Evolutionary conservation across 495 filamentous ascomycete species (phyloP).

Genomic region (Hypoxylon trugodes): DNA sequence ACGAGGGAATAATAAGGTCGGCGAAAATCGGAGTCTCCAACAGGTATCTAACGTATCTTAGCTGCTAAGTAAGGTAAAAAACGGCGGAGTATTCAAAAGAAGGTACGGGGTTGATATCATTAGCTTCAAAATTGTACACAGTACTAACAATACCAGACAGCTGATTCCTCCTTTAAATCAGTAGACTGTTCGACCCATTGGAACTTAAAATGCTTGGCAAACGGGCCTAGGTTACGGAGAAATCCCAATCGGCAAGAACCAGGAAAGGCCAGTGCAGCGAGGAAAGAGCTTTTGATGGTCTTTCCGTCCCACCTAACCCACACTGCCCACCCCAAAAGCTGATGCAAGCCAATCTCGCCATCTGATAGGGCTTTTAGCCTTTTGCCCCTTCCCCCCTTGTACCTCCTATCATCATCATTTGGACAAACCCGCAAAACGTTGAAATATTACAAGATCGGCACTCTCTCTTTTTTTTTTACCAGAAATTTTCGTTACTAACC

Average conservation of each 20-base stretch:
- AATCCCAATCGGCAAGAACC: slow-evolving; percentile 23
- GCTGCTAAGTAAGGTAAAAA: no score
- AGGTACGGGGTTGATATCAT: no score
- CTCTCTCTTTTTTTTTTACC: slow-evolving; percentile 12
- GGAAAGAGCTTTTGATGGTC: no score
- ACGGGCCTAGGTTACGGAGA: neutral
- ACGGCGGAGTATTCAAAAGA: no score
- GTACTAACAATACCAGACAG: slow-evolving; percentile 1
- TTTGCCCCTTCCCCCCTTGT: slow-evolving; percentile 19
- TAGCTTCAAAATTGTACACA: no score
- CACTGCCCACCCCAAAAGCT: slow-evolving; percentile 16
- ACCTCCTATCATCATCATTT: slow-evolving; percentile 28
- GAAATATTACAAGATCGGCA: slow-evolving; percentile 32
- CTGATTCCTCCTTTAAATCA: neutral
- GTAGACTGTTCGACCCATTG: neutral
- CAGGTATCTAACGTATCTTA: no score
- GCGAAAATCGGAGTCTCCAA: slow-evolving; percentile 24
- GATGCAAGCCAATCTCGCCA: slow-evolving; percentile 33
- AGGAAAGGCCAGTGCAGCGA: no score
- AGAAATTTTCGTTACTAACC: slow-evolving; percentile 30
- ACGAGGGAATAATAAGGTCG: neutral
- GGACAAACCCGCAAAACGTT: slow-evolving; percentile 18
- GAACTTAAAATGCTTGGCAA: neutral
- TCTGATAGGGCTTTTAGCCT: slow-evolving; percentile 33
- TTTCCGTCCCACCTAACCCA: neutral